These are phyloP conservation scores for Geotrichum phurueaensis DNA, from an alignment of 1,139 yeast species.

Conservation along the genomic window DNA sequence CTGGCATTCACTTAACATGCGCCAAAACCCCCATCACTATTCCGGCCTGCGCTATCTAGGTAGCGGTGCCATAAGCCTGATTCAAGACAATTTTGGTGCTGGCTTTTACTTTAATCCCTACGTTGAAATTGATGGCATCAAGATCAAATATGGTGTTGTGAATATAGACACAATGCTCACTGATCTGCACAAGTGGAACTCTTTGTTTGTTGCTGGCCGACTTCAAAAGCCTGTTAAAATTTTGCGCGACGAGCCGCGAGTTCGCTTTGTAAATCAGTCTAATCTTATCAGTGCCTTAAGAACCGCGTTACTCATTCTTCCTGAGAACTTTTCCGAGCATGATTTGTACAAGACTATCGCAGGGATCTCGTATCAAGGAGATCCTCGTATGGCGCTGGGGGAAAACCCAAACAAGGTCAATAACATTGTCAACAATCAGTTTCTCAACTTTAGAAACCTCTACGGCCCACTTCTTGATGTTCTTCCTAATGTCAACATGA, in stretches of 20 bases:
- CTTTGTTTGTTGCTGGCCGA: constrained; percentile 86
- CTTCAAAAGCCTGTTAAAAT: constrained; percentile 89
- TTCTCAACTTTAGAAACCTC: constrained; percentile 56
- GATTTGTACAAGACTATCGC: constrained; percentile 74
- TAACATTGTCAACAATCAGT: constrained; percentile 79
- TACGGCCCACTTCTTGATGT: constrained; percentile 65
- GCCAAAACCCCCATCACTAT: constrained; percentile 67
- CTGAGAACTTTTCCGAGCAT: constrained; percentile 50
- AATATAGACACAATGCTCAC: constrained; percentile 52
- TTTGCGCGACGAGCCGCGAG: constrained; percentile 54
- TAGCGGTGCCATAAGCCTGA: constrained; percentile 48
- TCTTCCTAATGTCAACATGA: constrained; percentile 34
- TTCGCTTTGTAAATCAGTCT: constrained; percentile 63
- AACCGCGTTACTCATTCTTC: constrained; percentile 58
- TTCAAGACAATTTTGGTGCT: constrained; percentile 67
- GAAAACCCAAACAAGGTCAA: constrained; percentile 85
- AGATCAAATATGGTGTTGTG: constrained; percentile 83
- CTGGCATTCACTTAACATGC: constrained; percentile 71
- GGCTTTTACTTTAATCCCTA: constrained; percentile 94
- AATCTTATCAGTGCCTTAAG: constrained; percentile 76
- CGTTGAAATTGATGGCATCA: constrained; percentile 55
- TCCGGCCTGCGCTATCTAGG: constrained; percentile 62
- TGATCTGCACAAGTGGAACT: constrained; percentile 77
- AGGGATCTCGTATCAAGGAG: constrained; percentile 80
- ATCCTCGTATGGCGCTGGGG: constrained; percentile 77